These are phyloP conservation scores for Pyrenophora seminiperda DNA, from an alignment of 2,329 filamentous ascomycete species.

Conservation along the genomic window DNA sequence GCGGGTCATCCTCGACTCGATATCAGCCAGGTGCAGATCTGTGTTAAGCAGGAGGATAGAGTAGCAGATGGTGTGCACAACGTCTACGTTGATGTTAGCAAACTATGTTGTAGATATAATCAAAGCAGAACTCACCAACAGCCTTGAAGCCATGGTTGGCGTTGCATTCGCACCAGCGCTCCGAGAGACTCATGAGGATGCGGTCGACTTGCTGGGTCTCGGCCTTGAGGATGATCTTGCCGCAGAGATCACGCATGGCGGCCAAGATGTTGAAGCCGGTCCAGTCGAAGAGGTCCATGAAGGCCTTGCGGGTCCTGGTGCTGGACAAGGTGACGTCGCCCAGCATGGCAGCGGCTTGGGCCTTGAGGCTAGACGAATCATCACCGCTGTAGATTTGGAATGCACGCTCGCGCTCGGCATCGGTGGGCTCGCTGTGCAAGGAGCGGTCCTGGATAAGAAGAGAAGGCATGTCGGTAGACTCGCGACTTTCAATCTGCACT, in stretches of 20 bases:
- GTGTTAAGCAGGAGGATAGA: slow-evolving; percentile 95
- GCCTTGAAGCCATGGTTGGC: slow-evolving; percentile 91
- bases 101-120: not conserved
- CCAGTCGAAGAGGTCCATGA: slow-evolving; percentile 93
- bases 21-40: slow-evolving; percentile 92
- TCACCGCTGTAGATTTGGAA: slow-evolving; percentile 82
- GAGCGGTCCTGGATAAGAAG: slow-evolving; percentile 43
- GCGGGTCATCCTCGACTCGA: slow-evolving; percentile 94
- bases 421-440: slow-evolving; percentile 53
- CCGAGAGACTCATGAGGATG: slow-evolving; percentile 86
- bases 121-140: slow-evolving; percentile 64
- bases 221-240: slow-evolving; percentile 78
- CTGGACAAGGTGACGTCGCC: slow-evolving; percentile 68
- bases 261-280: slow-evolving; percentile 77
- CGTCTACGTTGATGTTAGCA: slow-evolving; percentile 63
- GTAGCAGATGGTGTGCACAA: slow-evolving; percentile 97
- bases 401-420: slow-evolving; percentile 77
- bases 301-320: slow-evolving; percentile 68
- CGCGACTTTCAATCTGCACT: slow-evolving; percentile 57
- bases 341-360: slow-evolving; percentile 84
- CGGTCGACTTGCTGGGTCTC: slow-evolving; percentile 98
- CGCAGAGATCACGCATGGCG: slow-evolving; percentile 79
- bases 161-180: slow-evolving; percentile 93
- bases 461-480: slow-evolving; percentile 46
- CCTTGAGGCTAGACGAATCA: slow-evolving; percentile 78